phyloP scores from a whole-genome alignment of 176 grass and related monocot species.

The Zoysia japonica region DNA sequence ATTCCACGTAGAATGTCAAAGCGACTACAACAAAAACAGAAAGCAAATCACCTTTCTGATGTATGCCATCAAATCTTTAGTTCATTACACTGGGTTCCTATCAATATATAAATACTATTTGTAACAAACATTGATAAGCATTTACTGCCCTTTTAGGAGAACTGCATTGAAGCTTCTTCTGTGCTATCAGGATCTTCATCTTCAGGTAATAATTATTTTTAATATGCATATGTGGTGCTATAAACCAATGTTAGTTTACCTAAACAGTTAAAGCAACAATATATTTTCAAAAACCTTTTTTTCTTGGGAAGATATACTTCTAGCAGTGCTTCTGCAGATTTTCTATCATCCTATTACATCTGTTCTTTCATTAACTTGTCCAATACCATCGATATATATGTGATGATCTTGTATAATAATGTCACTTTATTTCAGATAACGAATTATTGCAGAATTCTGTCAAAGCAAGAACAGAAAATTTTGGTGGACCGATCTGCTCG shows the following conservation, averaged over 20 bases:
- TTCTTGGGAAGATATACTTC: background rate
- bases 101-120: conserved; percentile 10
- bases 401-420: conserved; percentile 5
- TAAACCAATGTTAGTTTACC: background rate
- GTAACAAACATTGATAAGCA: background rate
- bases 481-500: conserved; percentile 44
- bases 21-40: conserved; percentile 52
- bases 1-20: conserved; percentile 49
- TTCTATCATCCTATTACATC: background rate
- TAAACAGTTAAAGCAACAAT: background rate
- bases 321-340: background rate
- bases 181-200: conserved; percentile 19
- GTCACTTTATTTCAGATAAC: conserved; percentile 44
- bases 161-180: conserved; percentile 34
- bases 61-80: conserved; percentile 24
- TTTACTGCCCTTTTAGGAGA: conserved; percentile 37
- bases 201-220: conserved; percentile 28
- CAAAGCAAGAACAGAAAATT: conserved; percentile 29
- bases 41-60: conserved; percentile 33
- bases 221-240: background rate
- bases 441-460: conserved; percentile 42
- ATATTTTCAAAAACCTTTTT: background rate
- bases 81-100: background rate
- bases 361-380: conserved; percentile 2
- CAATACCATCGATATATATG: conserved; percentile 8